Evolutionary conservation across 2,329 filamentous ascomycete genomes (phyloP).

Genomic region (Alternaria angustiovoidea): DNA sequence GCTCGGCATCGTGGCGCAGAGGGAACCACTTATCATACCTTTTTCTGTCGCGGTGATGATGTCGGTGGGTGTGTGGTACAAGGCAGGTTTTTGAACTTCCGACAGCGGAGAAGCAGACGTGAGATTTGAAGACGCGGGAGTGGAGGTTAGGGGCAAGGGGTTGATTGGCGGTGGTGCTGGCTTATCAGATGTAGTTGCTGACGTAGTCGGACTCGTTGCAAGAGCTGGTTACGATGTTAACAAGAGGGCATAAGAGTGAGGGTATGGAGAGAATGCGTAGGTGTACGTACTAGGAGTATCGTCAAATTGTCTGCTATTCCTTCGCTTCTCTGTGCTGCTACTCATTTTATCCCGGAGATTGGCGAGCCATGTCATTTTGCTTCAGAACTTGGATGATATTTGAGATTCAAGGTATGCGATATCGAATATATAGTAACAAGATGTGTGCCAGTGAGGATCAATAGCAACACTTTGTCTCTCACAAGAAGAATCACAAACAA

Average conservation of each 20-base stretch:
- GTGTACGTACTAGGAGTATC: not conserved
- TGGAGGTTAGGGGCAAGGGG: not conserved
- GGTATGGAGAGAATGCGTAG: not conserved
- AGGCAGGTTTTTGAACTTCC: not conserved
- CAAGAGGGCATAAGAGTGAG: not conserved
- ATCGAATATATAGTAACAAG: not conserved
- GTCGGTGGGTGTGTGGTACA: slow-evolving; percentile 1
- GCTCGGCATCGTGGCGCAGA: slow-evolving; percentile 10
- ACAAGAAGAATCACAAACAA: not conserved
- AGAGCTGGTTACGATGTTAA: not conserved
- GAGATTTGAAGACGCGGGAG: too few species aligned
- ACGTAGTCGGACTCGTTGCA: not conserved
- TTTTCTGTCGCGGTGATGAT: slow-evolving; percentile 34
- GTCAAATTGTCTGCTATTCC: not conserved
- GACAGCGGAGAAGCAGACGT: not conserved
- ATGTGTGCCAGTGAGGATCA: not conserved
- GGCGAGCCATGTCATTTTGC: not conserved
- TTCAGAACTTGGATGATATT: not conserved
- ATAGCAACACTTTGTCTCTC: not conserved
- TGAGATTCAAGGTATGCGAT: not conserved
- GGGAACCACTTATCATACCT: slow-evolving; percentile 25
- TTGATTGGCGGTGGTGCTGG: not conserved
- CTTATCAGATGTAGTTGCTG: not conserved
- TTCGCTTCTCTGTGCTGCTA: not conserved
- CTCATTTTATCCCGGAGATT: not conserved